Conservation (phyloP, 2,329 filamentous ascomycete species). For the Saccharata proteae region DNA sequence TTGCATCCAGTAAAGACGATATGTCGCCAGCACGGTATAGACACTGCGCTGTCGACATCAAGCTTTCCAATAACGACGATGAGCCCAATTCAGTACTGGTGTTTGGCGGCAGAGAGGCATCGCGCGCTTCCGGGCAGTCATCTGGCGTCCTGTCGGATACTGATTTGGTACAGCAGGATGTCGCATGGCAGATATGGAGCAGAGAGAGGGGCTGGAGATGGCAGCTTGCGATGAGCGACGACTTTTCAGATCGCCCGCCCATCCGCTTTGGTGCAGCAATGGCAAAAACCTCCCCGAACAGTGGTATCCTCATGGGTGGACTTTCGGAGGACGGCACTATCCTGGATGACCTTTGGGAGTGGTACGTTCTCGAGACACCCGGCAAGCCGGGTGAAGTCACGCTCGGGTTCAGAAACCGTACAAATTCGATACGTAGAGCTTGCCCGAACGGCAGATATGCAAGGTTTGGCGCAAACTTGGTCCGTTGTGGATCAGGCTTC, state of each 20-base stretch:
- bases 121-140: conserved; percentile 26
- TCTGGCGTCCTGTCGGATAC: conserved; percentile 20
- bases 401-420: conserved; percentile 19
- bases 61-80: conserved; percentile 23
- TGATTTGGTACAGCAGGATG: too few relatives aligned
- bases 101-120: conserved; percentile 28
- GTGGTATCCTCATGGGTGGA: conserved; percentile 62
- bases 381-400: conserved; percentile 17
- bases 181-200: conserved; percentile 35
- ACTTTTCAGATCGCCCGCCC: too few relatives aligned
- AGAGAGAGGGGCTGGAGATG: conserved; percentile 38
- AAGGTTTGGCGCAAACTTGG: conserved; percentile 41
- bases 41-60: conserved; percentile 49
- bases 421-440: too few relatives aligned
- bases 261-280: conserved; percentile 47
- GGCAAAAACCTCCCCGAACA: conserved; percentile 29
- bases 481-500: conserved; percentile 30
- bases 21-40: conserved; percentile 65
- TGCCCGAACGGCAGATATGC: too few relatives aligned
- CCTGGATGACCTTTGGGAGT: conserved; percentile 50
- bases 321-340: conserved; percentile 54
- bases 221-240: too few relatives aligned
- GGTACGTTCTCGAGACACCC: conserved; percentile 36
- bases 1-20: conserved; percentile 55
- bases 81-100: conserved; percentile 30